Evolutionary conservation across 1,139 yeast species (phyloP), one percentile per base, ranked within the genome.

Genomic region (Saccharomyces hybrid): DNA sequence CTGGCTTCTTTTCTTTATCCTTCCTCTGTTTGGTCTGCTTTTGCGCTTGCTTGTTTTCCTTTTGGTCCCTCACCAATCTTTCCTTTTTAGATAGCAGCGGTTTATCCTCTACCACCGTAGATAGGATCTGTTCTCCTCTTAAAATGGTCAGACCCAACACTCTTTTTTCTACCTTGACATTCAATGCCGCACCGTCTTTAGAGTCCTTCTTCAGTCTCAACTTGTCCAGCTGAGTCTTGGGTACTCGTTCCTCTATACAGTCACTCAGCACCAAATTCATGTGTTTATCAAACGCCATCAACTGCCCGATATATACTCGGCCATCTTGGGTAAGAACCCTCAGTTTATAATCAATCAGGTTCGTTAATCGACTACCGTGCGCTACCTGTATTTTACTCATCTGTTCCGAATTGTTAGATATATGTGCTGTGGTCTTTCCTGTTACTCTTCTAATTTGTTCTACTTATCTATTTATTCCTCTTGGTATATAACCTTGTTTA

Each of bases 121-220:
- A 82, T n/a, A 93, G 83, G 31, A 93, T 82, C 61, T 86, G 89
- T 60, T 88, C 97, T 1, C 99, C 99, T 61, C 99, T 78, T 51
- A 93, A 73, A 44, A 93, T 86, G 6, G 88, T 79, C 54, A 93
- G 77, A 0, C 99, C 99, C 47, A 93, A 72, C 2, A 83, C 74
- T 55, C 98, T 75, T 66, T 84, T 86, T 73, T 71, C 63, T 60
- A 66, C 51, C 60, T 63, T 32, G 67, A 64, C 62, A 52, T 60
- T 47, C 12, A 26, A 31, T 7, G 44, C 4, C n/a, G 44, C 19
- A 11, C 28, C 57, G 59, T 65, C 57, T 53, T 64, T 64, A 47
- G 52, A 57, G 44, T 50, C 62, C 34, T 52, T 59, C 47, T 50
- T 59, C 71, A 74, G 57, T 73, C 73, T 60, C 78, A 74, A 53